Base-by-base conservation (phyloP, 169 alveolate genomes). In the Babesia gibsoni region DNA sequence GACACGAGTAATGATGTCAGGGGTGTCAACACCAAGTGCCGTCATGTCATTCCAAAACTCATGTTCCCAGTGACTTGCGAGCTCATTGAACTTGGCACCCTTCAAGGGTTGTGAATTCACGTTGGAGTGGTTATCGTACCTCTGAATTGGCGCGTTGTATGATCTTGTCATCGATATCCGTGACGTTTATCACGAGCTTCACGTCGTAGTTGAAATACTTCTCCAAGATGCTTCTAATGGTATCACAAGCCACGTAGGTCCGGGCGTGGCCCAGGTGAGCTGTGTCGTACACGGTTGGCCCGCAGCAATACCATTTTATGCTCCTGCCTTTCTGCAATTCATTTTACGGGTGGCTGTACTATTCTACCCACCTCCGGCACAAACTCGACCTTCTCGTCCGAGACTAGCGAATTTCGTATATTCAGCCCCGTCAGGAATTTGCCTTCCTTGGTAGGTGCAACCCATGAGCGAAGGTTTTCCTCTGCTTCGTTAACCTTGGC, bases 181-280 rank as follows among this genome's bases (percentile, higher is more conserved):
- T 98, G 56, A 97, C 97, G 83, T 98, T 98, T 98, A 96, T 95
- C 66, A 94, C 96, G 83, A 94, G 78, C 78, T 84, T 69, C 7
- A 97, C 97, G 73, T 96, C 97, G 81, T 97, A 97, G 58, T 96
- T 96, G 74, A 98, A 95, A 83, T 96, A 97, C 66, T 95, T 96
- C 43, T 89, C 84, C 89, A 96, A 56, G 5, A 97, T 91, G 72
- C 99, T 94, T 69, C 98, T 89, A 27, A 97, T 91, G 33, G 96
- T 93, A 84, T 98, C 99, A 64, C 95, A 95, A 42, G 97, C 90
- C 29, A 98, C 88, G 77, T 97, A 97, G 16, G 99, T 96, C 64
- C 99, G 90, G 12, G 99, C 99, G 82, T 98, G 99, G 0, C 99
- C 99, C 83, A 98, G 82, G 90, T 98, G 99, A 1, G 99, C 97